Evolutionary conservation across 306 rosid genomes (phyloP).

Genomic region (Carpinus fangiana): DNA sequence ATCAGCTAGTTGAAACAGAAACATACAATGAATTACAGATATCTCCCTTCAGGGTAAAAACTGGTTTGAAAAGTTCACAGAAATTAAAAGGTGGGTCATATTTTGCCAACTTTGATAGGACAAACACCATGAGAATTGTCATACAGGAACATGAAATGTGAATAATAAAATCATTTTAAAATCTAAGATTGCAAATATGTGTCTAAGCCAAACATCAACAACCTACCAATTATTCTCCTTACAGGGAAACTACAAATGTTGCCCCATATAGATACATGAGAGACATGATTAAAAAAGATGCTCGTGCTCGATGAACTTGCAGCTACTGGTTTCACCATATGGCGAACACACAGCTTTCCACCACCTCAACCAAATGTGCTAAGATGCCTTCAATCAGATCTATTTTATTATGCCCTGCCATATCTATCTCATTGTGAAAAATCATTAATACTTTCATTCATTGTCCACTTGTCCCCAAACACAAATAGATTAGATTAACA

Average conservation of each 20-base stretch:
- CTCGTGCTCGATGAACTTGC: not conserved
- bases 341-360: not conserved
- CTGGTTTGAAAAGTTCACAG: constrained; percentile 3
- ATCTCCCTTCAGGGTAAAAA: not conserved
- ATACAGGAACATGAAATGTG: constrained; percentile 2
- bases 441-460: not conserved
- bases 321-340: not conserved
- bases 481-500: not conserved
- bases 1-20: not conserved
- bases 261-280: not conserved
- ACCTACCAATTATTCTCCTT: not conserved
- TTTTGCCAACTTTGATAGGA: not conserved
- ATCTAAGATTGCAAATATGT: not conserved
- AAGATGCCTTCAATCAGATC: constrained; percentile 1
- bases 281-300: not conserved
- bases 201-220: constrained; percentile 4
- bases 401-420: not conserved
- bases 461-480: not conserved
- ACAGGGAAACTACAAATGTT: not conserved
- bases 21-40: not conserved
- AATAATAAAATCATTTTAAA: not conserved
- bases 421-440: not conserved
- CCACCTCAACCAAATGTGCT: not conserved
- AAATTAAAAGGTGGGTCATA: not conserved
- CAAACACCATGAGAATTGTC: not conserved